Percentiles rank a stretch among this genome's conserved stretches.
Evolutionary conservation across 495 filamentous ascomycete species (phyloP).

Genomic region (Aspergillus avenaceus): DNA sequence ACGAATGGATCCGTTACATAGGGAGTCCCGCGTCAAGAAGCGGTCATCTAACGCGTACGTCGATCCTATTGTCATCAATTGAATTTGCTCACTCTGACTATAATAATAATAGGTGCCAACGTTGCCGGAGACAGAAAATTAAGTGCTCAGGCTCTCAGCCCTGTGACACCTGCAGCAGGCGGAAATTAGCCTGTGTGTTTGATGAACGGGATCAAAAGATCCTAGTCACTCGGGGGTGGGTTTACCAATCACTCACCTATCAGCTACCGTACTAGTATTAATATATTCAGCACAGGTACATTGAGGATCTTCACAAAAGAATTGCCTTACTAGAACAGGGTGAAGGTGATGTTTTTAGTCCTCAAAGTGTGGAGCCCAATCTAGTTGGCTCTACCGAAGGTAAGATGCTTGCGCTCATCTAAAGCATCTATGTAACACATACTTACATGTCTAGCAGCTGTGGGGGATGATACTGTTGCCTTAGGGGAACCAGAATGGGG

Average conservation of each 20-base stretch:
- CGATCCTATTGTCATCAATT: too few species aligned
- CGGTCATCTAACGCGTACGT: constrained; percentile 38
- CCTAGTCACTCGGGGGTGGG: constrained; percentile 36
- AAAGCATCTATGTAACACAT: neutral
- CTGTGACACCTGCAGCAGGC: constrained; percentile 40
- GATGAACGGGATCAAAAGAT: constrained; percentile 41
- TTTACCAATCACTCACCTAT: too few species aligned
- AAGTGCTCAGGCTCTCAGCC: constrained; percentile 40
- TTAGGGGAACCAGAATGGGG: neutral
- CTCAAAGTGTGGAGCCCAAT: constrained; percentile 8
- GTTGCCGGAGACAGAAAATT: constrained; percentile 45
- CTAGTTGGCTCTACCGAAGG: constrained; percentile 2
- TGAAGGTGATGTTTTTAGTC: constrained; percentile 13
- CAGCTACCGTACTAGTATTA: too few species aligned
- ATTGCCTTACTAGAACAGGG: constrained; percentile 22
- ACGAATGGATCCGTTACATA: constrained; percentile 8
- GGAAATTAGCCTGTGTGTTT: constrained; percentile 36
- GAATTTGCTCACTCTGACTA: too few species aligned
- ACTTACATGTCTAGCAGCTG: neutral
- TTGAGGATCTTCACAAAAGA: constrained; percentile 34
- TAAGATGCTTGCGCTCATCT: neutral
- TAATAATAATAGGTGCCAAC: constrained; percentile 37
- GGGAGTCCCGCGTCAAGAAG: constrained; percentile 25
- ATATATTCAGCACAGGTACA: constrained; percentile 30
- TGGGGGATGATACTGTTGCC: neutral